Evolutionary conservation across 768 basidiomycete species (phyloP).

Genomic region (Boletus rubropictus): DNA sequence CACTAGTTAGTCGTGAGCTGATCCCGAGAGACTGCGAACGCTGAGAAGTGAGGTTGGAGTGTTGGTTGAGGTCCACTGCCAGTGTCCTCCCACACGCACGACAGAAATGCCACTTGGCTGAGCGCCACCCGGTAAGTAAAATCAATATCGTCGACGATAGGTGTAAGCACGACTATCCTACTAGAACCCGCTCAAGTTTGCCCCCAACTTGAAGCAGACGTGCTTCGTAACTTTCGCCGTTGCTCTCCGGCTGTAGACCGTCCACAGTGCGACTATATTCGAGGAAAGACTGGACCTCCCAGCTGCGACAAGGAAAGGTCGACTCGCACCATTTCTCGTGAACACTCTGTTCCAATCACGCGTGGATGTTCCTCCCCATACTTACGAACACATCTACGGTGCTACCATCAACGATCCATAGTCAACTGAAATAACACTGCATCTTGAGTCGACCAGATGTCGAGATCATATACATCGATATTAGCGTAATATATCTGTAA

Average conservation of each 20-base stretch:
- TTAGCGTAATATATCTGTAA: neutral
- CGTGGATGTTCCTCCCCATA: too few species aligned
- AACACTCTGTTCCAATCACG: conserved; percentile 10
- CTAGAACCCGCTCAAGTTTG: neutral
- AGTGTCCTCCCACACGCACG: conserved; percentile 13
- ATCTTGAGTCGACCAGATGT: neutral
- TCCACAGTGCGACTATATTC: conserved; percentile 32
- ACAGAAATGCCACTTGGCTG: neutral
- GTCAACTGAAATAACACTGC: too few species aligned
- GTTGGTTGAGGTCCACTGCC: conserved; percentile 11
- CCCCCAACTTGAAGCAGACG: neutral
- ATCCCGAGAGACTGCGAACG: conserved; percentile 3
- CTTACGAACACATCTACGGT: too few species aligned
- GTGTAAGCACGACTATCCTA: neutral
- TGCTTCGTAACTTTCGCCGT: conserved; percentile 4
- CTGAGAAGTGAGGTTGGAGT: neutral
- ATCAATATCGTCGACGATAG: too few species aligned
- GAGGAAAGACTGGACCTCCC: conserved; percentile 32
- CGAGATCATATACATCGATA: neutral
- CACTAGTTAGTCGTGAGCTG: neutral
- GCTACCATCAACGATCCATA: too few species aligned
- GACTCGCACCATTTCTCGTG: conserved; percentile 47
- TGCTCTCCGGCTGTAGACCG: conserved; percentile 24
- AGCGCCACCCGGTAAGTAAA: neutral
- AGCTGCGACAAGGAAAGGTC: neutral